Percentiles rank a stretch among this genome's conserved stretches.
These are phyloP conservation scores for Hippophae tibetana DNA, from an alignment of 306 rosid genomes.

Conservation along the genomic window DNA sequence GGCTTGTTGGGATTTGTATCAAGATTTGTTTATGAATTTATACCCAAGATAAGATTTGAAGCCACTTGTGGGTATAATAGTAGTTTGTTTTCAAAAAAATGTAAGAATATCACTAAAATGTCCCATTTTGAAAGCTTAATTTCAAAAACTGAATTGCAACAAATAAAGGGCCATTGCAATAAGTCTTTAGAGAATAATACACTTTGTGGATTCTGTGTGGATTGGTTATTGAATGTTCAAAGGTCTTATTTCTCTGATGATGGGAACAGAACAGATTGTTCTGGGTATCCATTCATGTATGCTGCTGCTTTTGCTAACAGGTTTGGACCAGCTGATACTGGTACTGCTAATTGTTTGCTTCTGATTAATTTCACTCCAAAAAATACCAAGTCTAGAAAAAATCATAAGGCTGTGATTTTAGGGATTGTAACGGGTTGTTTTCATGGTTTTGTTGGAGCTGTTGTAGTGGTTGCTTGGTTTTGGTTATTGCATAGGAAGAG, in stretches of 20 bases:
- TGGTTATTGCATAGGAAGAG: conserved; percentile 12
- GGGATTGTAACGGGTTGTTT: conserved; percentile 11
- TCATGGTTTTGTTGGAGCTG: conserved; percentile 9
- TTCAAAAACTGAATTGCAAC: conserved; percentile 2
- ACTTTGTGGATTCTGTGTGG: conserved; percentile 12
- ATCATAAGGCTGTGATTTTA: not conserved
- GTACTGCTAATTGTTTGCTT: conserved; percentile 22
- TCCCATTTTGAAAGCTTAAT: conserved; percentile 14
- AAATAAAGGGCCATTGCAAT: conserved; percentile 12
- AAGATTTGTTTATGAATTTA: not conserved
- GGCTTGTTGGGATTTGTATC: conserved; percentile 17
- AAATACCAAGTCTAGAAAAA: not conserved
- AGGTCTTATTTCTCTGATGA: not conserved
- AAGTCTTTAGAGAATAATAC: conserved; percentile 6
- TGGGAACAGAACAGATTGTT: conserved; percentile 10
- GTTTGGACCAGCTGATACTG: conserved; percentile 21
- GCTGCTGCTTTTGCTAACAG: conserved; percentile 21
- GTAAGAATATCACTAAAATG: conserved; percentile 4
- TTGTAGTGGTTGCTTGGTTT: conserved; percentile 5
- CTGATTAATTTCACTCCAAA: conserved; percentile 4
- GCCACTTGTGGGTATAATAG: conserved; percentile 10
- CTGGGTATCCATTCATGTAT: conserved; percentile 20
- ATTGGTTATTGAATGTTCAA: conserved; percentile 2
- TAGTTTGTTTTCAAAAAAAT: conserved; percentile 17
- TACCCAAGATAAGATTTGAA: conserved; percentile 7